Conservation (phyloP, 2,329 filamentous ascomycete species). For the Amesomyces nigricolor region DNA sequence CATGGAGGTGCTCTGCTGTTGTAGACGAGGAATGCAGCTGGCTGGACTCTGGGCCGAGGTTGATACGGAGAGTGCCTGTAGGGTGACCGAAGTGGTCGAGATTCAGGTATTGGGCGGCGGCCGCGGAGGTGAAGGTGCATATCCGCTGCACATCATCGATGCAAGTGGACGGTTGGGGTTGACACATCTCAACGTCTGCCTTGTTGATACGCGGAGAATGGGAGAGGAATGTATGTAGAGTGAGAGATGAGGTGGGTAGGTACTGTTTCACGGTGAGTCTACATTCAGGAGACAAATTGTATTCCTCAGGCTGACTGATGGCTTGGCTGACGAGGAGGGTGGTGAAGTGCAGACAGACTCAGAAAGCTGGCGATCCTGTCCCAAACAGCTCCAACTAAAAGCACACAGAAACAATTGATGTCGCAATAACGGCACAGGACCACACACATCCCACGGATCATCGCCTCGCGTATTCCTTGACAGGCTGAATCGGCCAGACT, state of each 20-base stretch:
- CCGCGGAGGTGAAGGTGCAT: constrained; percentile 5
- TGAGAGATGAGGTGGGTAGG: not conserved
- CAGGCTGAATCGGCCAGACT: constrained; percentile 17
- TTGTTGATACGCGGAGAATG: not conserved
- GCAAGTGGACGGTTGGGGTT: constrained; percentile 10
- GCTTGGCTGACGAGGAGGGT: constrained; percentile 6
- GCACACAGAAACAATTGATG: constrained; percentile 7
- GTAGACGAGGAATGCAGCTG: not conserved
- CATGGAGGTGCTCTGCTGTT: not conserved
- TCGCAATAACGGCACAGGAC: constrained; percentile 2
- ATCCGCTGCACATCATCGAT: constrained; percentile 15
- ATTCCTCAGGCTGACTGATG: not conserved
- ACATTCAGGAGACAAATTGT: constrained; percentile 9
- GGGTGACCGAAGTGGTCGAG: not conserved
- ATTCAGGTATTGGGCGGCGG: not conserved
- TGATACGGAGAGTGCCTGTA: not conserved
- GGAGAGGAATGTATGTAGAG: not conserved
- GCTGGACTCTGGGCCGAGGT: constrained; percentile 1
- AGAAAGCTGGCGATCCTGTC: not conserved
- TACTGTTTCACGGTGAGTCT: not conserved
- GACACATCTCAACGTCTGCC: constrained; percentile 8
- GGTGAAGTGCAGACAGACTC: not conserved
- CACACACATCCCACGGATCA: not conserved
- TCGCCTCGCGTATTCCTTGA: not conserved
- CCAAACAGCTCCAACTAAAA: not conserved